phyloP scores from a whole-genome alignment of 2,329 filamentous ascomycete species.

The Pseudopyrenochaeta lycopersici region DNA sequence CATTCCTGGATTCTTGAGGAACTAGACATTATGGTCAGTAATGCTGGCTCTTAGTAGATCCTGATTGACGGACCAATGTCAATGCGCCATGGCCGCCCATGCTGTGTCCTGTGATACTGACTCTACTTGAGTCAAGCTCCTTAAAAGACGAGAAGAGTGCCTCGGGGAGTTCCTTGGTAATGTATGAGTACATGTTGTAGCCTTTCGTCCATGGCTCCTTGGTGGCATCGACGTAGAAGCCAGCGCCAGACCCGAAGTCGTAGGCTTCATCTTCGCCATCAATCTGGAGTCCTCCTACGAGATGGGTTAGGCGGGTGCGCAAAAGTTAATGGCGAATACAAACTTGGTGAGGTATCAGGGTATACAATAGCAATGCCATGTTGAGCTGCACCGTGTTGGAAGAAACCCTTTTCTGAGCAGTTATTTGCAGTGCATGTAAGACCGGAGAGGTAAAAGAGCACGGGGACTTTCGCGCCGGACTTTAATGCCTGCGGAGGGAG shows the following conservation, averaged over 20 bases:
- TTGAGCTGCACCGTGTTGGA: constrained; percentile 81
- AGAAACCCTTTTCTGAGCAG: constrained; percentile 82
- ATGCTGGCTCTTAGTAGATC: not conserved
- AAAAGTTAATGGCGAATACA: constrained; percentile 32
- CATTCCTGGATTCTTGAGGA: constrained; percentile 87
- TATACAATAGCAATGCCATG: constrained; percentile 92
- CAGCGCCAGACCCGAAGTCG: constrained; percentile 91
- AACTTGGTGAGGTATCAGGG: constrained; percentile 92
- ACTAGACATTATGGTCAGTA: constrained; percentile 56
- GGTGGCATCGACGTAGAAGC: constrained; percentile 93
- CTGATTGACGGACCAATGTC: constrained; percentile 66
- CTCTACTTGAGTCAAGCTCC: constrained; percentile 72
- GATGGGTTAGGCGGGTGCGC: constrained; percentile 21
- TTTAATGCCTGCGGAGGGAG: constrained; percentile 77
- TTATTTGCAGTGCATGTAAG: constrained; percentile 93
- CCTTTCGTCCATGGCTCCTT: constrained; percentile 75
- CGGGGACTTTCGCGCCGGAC: constrained; percentile 70
- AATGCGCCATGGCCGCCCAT: constrained; percentile 98
- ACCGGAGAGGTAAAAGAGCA: constrained; percentile 92
- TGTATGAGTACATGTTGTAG: constrained; percentile 96
- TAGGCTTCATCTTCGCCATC: constrained; percentile 86
- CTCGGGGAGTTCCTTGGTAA: constrained; percentile 85
- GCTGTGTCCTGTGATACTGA: constrained; percentile 91
- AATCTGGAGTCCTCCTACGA: constrained; percentile 75
- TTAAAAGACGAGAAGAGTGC: constrained; percentile 76